Conservation (phyloP, 2,329 filamentous ascomycete species). For the Colletotrichum camelliae region DNA sequence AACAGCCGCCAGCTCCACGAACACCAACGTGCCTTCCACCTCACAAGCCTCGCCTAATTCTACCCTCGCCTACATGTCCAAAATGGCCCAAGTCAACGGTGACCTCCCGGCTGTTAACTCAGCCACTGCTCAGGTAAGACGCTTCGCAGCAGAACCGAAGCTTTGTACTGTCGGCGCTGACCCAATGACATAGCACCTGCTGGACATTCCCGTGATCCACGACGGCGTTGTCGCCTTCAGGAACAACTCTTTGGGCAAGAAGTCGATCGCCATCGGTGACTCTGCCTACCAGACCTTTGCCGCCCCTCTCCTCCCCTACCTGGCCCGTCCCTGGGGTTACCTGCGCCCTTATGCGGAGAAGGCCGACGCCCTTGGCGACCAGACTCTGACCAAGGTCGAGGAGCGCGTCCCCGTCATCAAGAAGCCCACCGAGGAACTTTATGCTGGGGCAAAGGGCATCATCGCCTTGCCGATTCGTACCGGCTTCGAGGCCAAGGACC, state of each 20-base stretch:
- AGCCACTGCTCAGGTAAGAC: slow-evolving; percentile 54
- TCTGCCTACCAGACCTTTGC: slow-evolving; percentile 78
- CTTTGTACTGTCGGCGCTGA: neutral
- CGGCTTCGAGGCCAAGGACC: slow-evolving; percentile 65
- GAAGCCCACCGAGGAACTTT: slow-evolving; percentile 76
- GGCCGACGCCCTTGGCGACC: slow-evolving; percentile 78
- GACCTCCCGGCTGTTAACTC: slow-evolving; percentile 51
- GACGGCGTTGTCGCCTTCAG: slow-evolving; percentile 82
- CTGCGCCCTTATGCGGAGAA: slow-evolving; percentile 84
- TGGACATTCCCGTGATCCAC: slow-evolving; percentile 82
- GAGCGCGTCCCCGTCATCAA: slow-evolving; percentile 75
- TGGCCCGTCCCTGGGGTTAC: slow-evolving; percentile 80
- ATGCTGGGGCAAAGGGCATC: slow-evolving; percentile 65
- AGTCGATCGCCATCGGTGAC: slow-evolving; percentile 77
- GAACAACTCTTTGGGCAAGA: slow-evolving; percentile 81
- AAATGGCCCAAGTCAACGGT: slow-evolving; percentile 57
- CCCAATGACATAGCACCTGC: slow-evolving; percentile 68
- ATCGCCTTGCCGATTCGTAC: slow-evolving; percentile 69
- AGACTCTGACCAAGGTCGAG: slow-evolving; percentile 73
- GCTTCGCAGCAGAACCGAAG: neutral
- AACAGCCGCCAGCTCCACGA: neutral
- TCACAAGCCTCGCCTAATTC: neutral
- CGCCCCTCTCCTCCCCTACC: slow-evolving; percentile 78
- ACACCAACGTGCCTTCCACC: neutral
- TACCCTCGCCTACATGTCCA: slow-evolving; percentile 16